Evolutionary conservation across 306 rosid species (phyloP).

Genomic region (Cicer bijugum): DNA sequence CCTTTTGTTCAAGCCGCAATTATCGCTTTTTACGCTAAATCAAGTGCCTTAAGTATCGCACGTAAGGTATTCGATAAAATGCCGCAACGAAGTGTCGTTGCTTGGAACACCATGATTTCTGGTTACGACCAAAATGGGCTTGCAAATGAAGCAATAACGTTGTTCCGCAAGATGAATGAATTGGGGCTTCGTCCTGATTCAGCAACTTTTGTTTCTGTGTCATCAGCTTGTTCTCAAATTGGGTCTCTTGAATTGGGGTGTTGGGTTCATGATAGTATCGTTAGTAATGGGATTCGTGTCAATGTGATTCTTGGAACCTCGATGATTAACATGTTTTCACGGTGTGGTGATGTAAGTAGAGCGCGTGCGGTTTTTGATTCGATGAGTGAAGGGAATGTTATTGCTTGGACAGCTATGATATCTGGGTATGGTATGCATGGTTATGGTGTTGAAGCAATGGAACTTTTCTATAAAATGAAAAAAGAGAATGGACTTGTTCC

Average conservation of each 20-base stretch:
- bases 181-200: constrained; percentile 63
- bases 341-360: constrained; percentile 71
- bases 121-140: constrained; percentile 82
- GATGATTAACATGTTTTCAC: constrained; percentile 79
- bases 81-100: constrained; percentile 64
- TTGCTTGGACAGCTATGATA: constrained; percentile 91
- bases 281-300: constrained; percentile 51
- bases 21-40: constrained; percentile 58
- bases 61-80: constrained; percentile 70
- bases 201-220: constrained; percentile 62
- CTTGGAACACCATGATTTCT: constrained; percentile 89
- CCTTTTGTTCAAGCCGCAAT: constrained; percentile 77
- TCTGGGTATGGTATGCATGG: constrained; percentile 88
- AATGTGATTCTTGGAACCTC: constrained; percentile 75
- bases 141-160: constrained; percentile 58
- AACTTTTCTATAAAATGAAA: constrained; percentile 65
- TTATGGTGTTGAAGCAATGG: constrained; percentile 69
- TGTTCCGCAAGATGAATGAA: constrained; percentile 58
- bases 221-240: constrained; percentile 81
- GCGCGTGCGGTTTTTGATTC: constrained; percentile 71
- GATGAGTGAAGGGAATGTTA: constrained; percentile 68
- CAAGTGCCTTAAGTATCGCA: constrained; percentile 54
- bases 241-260: constrained; percentile 74
- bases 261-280: constrained; percentile 65
- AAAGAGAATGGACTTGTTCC: constrained; percentile 59